These are phyloP conservation scores for Phycomyces blakesleeanus DNA, from an alignment of 192 early-diverging fungal genomes.

Conservation along the genomic window DNA sequence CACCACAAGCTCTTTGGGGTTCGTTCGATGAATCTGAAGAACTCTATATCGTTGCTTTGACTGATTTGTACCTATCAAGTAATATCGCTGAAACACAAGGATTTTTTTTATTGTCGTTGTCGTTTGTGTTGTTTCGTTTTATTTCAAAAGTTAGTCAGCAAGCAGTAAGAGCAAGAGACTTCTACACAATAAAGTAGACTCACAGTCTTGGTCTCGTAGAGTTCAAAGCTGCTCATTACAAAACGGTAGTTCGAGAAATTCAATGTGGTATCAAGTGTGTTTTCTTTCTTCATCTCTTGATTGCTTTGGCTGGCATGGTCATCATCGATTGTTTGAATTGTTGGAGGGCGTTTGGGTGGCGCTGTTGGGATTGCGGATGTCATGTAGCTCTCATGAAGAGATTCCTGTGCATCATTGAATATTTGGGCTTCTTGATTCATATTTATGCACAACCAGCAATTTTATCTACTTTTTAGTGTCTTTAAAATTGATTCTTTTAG, in stretches of 20 bases:
- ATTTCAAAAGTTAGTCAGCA: too few species aligned
- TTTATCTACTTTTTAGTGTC: too few species aligned
- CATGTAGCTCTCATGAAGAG: slow-evolving; percentile 12
- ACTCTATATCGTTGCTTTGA: slow-evolving; percentile 73
- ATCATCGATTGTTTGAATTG: background rate
- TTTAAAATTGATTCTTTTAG: too few species aligned
- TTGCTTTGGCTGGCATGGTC: background rate
- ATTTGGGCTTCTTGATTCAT: slow-evolving; percentile 33
- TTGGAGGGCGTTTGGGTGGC: background rate
- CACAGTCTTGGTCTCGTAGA: slow-evolving; percentile 88
- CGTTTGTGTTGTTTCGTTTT: too few species aligned
- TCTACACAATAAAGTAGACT: slow-evolving; percentile 2
- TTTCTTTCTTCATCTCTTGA: background rate
- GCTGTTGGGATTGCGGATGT: slow-evolving; percentile 3
- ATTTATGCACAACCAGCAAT: background rate
- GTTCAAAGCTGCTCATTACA: slow-evolving; percentile 67
- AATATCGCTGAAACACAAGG: slow-evolving; percentile 54
- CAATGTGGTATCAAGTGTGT: slow-evolving; percentile 2
- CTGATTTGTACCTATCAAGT: slow-evolving; percentile 80
- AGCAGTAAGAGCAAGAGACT: background rate
- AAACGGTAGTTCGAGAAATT: slow-evolving; percentile 27
- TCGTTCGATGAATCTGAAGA: slow-evolving; percentile 85
- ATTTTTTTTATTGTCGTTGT: too few species aligned
- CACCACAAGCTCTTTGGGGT: slow-evolving; percentile 63
- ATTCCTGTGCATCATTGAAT: slow-evolving; percentile 23